phyloP scores from a whole-genome alignment of 2,329 filamentous ascomycete genomes.

The Aspergillus nomiae region DNA sequence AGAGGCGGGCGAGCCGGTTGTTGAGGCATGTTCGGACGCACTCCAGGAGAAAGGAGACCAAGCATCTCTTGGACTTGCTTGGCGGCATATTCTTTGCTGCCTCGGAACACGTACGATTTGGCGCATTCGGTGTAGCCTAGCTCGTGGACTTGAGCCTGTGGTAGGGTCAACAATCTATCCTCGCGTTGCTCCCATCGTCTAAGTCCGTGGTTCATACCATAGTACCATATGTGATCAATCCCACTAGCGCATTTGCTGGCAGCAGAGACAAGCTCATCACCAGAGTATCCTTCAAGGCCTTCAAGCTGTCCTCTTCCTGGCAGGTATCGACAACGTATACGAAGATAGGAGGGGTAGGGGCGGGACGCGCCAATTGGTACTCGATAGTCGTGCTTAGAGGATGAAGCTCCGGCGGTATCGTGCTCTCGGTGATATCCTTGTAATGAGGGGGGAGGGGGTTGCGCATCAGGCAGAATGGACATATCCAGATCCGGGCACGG shows the following conservation, averaged over 20 bases:
- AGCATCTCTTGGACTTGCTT: slow-evolving; percentile 99
- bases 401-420: slow-evolving; percentile 67
- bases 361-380: slow-evolving; percentile 64
- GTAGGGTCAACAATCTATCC: slow-evolving; percentile 15
- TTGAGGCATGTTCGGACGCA: slow-evolving; percentile 72
- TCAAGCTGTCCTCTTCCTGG: slow-evolving; percentile 68
- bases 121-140: slow-evolving; percentile 97
- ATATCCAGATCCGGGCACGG: slow-evolving; percentile 68
- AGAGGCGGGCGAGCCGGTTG: slow-evolving; percentile 73
- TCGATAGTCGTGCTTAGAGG: slow-evolving; percentile 67
- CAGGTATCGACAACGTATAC: slow-evolving; percentile 70
- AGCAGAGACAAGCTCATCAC: slow-evolving; percentile 67
- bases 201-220: slow-evolving; percentile 64
- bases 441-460: slow-evolving; percentile 68
- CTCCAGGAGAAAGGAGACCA: slow-evolving; percentile 65
- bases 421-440: slow-evolving; percentile 68
- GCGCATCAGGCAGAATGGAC: slow-evolving; percentile 67
- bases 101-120: slow-evolving; percentile 97
- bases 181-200: slow-evolving; percentile 4
- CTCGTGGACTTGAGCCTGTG: slow-evolving; percentile 89
- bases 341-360: slow-evolving; percentile 67
- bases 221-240: slow-evolving; percentile 73
- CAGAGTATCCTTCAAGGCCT: slow-evolving; percentile 67
- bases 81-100: slow-evolving; percentile 95
- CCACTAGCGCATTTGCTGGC: slow-evolving; percentile 65